Base-by-base conservation (phyloP, 2,329 filamentous ascomycete species). In the Volutella citrinella region DNA sequence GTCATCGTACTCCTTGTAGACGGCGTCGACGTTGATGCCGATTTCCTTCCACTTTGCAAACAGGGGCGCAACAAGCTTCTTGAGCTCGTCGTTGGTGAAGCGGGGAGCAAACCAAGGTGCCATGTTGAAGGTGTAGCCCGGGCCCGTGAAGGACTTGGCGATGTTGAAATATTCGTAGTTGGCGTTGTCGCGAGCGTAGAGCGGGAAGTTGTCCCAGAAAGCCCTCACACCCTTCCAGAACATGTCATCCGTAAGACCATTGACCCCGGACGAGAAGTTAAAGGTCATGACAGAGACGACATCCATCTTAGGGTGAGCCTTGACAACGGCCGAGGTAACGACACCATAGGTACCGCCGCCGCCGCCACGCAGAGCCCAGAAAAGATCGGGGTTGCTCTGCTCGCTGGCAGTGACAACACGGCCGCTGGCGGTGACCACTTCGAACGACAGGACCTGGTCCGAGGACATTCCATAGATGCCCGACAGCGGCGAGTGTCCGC, bases 321-420 rank as follows among this genome's bases (percentile, higher is more conserved):
- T 57, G 30, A 65, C 52, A 2, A 57, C 53, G 19, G 60, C 47
- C 8, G 60, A 66, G n/a, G 59, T 51, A 8, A 69, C 66, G 5
- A 71, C 60, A 3, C 66, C 69, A 36, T 63, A 72, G 4, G 64
- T 69, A 30, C 60, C 65, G 6, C 68, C 71, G 3, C 78, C 76
- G 3, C 77, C 76, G 6, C 76, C 76, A 26, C 65, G 63, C 4
- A 80, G 56, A 5, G 78, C 78, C 77, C 76, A 83, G 59, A 75
- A 81, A 7, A 82, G 62, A 34, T 82, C 77, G 0, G 60, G 30
- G 39, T 80, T 71, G n/a, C 66, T 38, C 3, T 57, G 34, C 24
- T 40, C 27, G 4, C 35, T 33, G 4, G 74, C 75, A 4, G 55
- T 68, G 4, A 79, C 38, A 19, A 69, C 48, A n/a, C 60, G 40